These are phyloP conservation scores for Ambispora gerdemannii DNA, from an alignment of 192 early-diverging fungal species.

Conservation along the genomic window DNA sequence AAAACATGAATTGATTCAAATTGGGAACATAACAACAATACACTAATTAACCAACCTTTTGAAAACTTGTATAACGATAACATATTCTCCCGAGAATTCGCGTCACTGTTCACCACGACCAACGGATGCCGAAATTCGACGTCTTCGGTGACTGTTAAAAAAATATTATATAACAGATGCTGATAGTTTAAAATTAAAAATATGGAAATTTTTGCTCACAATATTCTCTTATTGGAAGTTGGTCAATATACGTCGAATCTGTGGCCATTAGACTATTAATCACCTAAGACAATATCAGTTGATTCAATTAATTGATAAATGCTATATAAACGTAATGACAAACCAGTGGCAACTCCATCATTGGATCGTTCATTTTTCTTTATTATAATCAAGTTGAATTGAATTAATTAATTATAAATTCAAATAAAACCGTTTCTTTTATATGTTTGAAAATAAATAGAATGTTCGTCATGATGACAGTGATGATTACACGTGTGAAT, in stretches of 20 bases:
- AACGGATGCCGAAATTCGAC: constrained; percentile 1
- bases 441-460: too few relatives aligned
- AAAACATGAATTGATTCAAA: neutral
- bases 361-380: too few relatives aligned
- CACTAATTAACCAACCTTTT: neutral
- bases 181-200: neutral
- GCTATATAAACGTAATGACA: too few relatives aligned
- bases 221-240: neutral
- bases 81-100: neutral
- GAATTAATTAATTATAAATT: too few relatives aligned
- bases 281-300: neutral
- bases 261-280: neutral
- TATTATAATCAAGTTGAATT: too few relatives aligned
- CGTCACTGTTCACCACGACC: neutral
- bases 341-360: too few relatives aligned
- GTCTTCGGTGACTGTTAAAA: constrained; percentile 1
- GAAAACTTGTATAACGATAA: neutral
- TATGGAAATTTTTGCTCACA: neutral
- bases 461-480: too few relatives aligned
- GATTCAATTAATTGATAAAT: too few relatives aligned
- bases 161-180: too few relatives aligned
- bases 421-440: too few relatives aligned
- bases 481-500: too few relatives aligned
- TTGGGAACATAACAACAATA: too few relatives aligned
- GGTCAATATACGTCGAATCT: neutral